A percentile compares a stretch with the other conserved stretches of the same genome.
Evolutionary conservation across 2,329 filamentous ascomycete genomes (phyloP).

Genomic region (Trichoderma lentiforme): DNA sequence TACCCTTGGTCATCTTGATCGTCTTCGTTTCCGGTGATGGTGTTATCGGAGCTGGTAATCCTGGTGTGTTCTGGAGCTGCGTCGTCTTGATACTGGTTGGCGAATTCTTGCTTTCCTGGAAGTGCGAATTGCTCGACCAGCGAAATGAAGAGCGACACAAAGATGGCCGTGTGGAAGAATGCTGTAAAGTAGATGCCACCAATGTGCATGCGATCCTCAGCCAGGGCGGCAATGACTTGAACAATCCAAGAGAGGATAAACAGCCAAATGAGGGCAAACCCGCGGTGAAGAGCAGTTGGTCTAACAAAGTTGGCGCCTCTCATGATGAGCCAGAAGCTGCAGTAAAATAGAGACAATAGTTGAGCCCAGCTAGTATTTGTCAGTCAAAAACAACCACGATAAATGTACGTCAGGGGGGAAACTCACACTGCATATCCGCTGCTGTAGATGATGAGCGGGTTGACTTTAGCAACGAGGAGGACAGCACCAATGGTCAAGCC

Average conservation of each 20-base stretch:
- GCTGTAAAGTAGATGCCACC: constrained; percentile 77
- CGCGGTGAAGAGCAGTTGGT: constrained; percentile 80
- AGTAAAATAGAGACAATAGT: constrained; percentile 75
- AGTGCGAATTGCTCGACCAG: constrained; percentile 79
- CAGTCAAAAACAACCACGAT: constrained; percentile 16
- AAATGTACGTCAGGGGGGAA: background rate
- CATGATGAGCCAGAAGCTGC: constrained; percentile 77
- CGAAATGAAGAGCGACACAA: constrained; percentile 69
- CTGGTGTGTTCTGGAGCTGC: constrained; percentile 45
- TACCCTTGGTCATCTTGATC: constrained; percentile 6
- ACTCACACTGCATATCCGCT: constrained; percentile 72
- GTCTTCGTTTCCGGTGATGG: constrained; percentile 5
- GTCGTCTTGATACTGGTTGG: constrained; percentile 50
- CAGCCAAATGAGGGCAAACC: constrained; percentile 80
- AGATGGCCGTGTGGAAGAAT: constrained; percentile 73
- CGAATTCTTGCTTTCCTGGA: constrained; percentile 67
- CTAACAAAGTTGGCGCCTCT: constrained; percentile 74
- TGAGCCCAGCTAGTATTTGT: constrained; percentile 62
- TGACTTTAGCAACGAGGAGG: constrained; percentile 75
- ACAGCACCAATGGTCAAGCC: constrained; percentile 69
- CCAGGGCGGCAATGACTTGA: constrained; percentile 69
- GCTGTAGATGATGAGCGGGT: constrained; percentile 88
- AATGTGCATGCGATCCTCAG: constrained; percentile 70
- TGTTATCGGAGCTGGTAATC: constrained; percentile 10
- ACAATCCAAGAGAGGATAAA: constrained; percentile 71